Conservation (phyloP, 768 basidiomycete species). For the Auriculariales sp. region DNA sequence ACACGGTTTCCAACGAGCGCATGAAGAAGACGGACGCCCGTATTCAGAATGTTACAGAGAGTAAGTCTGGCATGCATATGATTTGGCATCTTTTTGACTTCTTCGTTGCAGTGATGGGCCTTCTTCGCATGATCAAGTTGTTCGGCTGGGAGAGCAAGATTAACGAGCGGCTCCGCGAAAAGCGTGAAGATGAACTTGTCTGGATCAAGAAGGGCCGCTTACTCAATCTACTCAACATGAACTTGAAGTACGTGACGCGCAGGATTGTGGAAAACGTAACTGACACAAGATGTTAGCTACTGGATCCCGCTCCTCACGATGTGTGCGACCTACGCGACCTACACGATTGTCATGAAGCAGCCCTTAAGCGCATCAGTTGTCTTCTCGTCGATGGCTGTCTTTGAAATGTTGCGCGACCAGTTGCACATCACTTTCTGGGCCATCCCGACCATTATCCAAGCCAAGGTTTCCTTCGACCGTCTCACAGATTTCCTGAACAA, state of each 20-base stretch:
- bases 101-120: conserved; percentile 28
- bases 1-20: conserved; percentile 31
- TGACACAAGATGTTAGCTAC: conserved; percentile 22
- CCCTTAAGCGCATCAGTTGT: conserved; percentile 20
- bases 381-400: conserved; percentile 33
- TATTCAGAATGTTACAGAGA: conserved; percentile 46
- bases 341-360: conserved; percentile 26
- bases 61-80: conserved; percentile 17
- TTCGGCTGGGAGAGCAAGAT: conserved; percentile 41
- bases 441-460: conserved; percentile 14
- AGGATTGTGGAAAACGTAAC: neutral
- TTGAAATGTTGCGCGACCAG: conserved; percentile 43
- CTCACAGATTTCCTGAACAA: conserved; percentile 31
- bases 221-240: conserved; percentile 29
- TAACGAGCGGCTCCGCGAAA: conserved; percentile 33
- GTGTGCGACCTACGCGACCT: conserved; percentile 47
- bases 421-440: conserved; percentile 22
- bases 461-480: conserved; percentile 53
- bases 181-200: conserved; percentile 45
- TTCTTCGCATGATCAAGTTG: conserved; percentile 54
- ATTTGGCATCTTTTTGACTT: conserved; percentile 2
- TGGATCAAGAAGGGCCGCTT: conserved; percentile 40
- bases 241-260: conserved; percentile 18
- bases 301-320: conserved; percentile 50
- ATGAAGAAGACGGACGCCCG: conserved; percentile 48